A percentile compares a stretch with the other conserved stretches of the same genome.
phyloP scores from a whole-genome alignment of 306 rosid genomes.

The Mimosa pudica region DNA sequence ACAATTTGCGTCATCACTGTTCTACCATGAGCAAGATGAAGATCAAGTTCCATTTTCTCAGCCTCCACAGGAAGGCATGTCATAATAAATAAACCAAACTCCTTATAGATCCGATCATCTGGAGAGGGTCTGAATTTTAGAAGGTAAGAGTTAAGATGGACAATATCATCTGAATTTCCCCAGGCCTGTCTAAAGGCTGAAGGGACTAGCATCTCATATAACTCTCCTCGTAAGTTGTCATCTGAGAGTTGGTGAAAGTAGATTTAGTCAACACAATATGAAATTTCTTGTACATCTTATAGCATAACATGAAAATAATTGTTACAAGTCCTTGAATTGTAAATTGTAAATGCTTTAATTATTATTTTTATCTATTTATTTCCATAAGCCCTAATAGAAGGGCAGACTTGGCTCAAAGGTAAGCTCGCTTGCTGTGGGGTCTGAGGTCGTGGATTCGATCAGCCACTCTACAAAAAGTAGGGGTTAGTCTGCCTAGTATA shows the following conservation, averaged over 20 bases:
- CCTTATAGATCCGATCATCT: constrained; percentile 71
- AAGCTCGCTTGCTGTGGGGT: too few species aligned
- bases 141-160: constrained; percentile 63
- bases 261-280: constrained; percentile 26
- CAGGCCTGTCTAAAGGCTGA: constrained; percentile 59
- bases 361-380: neutral
- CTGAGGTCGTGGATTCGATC: too few species aligned
- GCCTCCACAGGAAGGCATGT: constrained; percentile 76
- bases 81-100: constrained; percentile 76
- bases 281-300: constrained; percentile 7
- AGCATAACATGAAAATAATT: constrained; percentile 11
- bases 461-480: too few species aligned
- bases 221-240: constrained; percentile 60
- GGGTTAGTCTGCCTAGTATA: too few species aligned
- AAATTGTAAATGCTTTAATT: neutral
- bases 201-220: constrained; percentile 82
- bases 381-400: neutral
- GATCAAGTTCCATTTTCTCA: constrained; percentile 76
- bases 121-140: constrained; percentile 69
- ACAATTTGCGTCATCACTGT: constrained; percentile 68
- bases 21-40: constrained; percentile 89
- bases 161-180: constrained; percentile 43
- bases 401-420: too few species aligned
- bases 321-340: neutral
- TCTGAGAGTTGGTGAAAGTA: constrained; percentile 46